Conservation (phyloP, 805 yeast species). For the Tetrapisispora nanseiensis region DNA sequence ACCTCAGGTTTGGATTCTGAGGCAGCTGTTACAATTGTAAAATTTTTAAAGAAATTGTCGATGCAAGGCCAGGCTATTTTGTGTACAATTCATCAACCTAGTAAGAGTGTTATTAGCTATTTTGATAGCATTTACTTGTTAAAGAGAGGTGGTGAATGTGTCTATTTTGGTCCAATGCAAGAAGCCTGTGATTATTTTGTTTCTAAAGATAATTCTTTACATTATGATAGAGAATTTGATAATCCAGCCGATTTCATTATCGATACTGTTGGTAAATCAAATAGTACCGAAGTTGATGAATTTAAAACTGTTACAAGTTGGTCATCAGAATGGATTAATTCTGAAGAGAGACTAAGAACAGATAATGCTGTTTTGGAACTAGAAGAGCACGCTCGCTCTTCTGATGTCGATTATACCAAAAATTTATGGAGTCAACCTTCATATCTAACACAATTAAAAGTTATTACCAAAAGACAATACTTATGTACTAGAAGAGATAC, state of each 20-base stretch:
- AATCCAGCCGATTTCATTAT: constrained; percentile 73
- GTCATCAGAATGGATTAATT: constrained; percentile 17
- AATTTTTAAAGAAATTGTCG: constrained; percentile 70
- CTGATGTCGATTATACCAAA: constrained; percentile 14
- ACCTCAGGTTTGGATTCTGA: constrained; percentile 92
- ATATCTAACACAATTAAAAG: constrained; percentile 35
- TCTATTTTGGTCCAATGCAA: constrained; percentile 65
- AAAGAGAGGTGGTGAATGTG: constrained; percentile 64
- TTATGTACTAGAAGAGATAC: constrained; percentile 51
- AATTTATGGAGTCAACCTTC: constrained; percentile 29
- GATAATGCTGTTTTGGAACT: constrained; percentile 5
- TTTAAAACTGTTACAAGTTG: constrained; percentile 10
- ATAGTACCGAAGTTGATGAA: constrained; percentile 30
- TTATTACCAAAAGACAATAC: constrained; percentile 35
- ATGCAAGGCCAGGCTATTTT: constrained; percentile 79
- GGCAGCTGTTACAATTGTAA: constrained; percentile 86
- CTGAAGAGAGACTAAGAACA: constrained; percentile 9
- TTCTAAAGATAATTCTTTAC: constrained; percentile 47
- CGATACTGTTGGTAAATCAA: constrained; percentile 61
- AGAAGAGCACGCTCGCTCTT: constrained; percentile 13
- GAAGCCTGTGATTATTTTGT: constrained; percentile 43
- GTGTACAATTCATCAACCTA: constrained; percentile 93
- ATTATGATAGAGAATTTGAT: constrained; percentile 38
- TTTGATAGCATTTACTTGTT: constrained; percentile 52
- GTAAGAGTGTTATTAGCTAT: constrained; percentile 52